Evolutionary conservation across 768 basidiomycete genomes (phyloP), one percentile per base, ranked within the genome.

Genomic region (Phylloporus sp.): DNA sequence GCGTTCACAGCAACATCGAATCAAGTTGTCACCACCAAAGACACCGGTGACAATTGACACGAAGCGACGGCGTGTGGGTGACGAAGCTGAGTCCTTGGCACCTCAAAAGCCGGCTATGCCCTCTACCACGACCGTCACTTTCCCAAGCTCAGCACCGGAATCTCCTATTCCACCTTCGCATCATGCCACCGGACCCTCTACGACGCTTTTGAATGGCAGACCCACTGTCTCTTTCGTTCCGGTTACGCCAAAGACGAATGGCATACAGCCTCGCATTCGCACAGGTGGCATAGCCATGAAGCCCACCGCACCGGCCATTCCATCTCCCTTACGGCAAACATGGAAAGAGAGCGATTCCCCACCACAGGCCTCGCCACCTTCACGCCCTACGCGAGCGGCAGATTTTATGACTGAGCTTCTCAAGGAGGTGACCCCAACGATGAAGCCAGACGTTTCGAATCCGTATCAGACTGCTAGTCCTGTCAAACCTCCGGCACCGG

Each of bases 391-490:
- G 2, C 78, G 81, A 55, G 79, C 84, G 6, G 86, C 85, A 10
- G 77, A 71, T 57, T 78, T 80, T 42, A 80, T 87, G 77, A 72
- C 80, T 2, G 80, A 80, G 43, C 70, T 89, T 43, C 80, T 87
- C 53, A 82, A 84, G 62, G 82, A 84, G 53, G 79, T 76, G 8
- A 82, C 83, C 0, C 82, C 84, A 0, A 72, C 77, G 13, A 80
- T 76, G 63, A 80, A 71, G 48, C 74, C 78, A 18, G 86, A 85
- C 55, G 73, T 88, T 34, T 78, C 77, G 42, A 90, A 90, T 61
- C 88, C 88, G 0, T 90, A 90, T 57, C 83, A 89, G 61, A 74
- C 77, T 17, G 80, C 81, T 14, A 85, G 78, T 55, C 85, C 85
- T 31, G 76, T 86, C 17, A 70, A 72, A 36, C 73, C 72, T 10